Percentiles rank a stretch among this genome's conserved stretches.
Evolutionary conservation across 1,284 basidiomycete species (phyloP).

Genomic region (Sparassis latifolia): DNA sequence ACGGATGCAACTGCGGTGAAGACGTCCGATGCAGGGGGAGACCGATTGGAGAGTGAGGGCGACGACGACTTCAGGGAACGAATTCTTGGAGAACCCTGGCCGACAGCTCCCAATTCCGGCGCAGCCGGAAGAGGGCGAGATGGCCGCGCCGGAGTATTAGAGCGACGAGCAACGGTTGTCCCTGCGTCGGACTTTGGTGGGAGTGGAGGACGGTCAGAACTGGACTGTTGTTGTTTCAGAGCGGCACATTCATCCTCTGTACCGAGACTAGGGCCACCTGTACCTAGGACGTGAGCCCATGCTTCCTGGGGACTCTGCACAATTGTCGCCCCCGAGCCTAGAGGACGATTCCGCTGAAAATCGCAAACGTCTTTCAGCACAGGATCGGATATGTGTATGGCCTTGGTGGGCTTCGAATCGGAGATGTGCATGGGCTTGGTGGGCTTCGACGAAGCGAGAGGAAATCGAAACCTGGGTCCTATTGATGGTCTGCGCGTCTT

Average conservation of each 20-base stretch:
- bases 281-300: constrained; percentile 27
- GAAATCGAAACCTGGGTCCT: constrained; percentile 28
- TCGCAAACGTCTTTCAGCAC: constrained; percentile 47
- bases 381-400: constrained; percentile 56
- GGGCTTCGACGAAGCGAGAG: constrained; percentile 14
- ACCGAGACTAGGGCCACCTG: too few relatives aligned
- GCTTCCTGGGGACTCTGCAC: constrained; percentile 75
- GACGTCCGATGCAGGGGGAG: constrained; percentile 31
- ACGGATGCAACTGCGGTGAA: constrained; percentile 32
- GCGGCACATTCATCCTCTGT: constrained; percentile 15
- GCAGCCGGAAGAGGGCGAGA: constrained; percentile 29
- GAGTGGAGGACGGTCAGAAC: constrained; percentile 44
- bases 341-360: constrained; percentile 36
- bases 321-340: constrained; percentile 63
- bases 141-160: constrained; percentile 29
- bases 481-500: constrained; percentile 27
- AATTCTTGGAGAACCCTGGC: too few relatives aligned
- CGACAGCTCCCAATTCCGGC: too few relatives aligned
- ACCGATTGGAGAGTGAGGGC: constrained; percentile 36
- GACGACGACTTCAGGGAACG: too few relatives aligned
- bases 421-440: constrained; percentile 18
- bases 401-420: constrained; percentile 27
- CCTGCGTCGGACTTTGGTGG: constrained; percentile 41
- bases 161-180: constrained; percentile 9
- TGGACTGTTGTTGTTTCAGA: constrained; percentile 19